Conservation (phyloP, 371 early-diverging fungal species). For the Mortierella sp. region DNA sequence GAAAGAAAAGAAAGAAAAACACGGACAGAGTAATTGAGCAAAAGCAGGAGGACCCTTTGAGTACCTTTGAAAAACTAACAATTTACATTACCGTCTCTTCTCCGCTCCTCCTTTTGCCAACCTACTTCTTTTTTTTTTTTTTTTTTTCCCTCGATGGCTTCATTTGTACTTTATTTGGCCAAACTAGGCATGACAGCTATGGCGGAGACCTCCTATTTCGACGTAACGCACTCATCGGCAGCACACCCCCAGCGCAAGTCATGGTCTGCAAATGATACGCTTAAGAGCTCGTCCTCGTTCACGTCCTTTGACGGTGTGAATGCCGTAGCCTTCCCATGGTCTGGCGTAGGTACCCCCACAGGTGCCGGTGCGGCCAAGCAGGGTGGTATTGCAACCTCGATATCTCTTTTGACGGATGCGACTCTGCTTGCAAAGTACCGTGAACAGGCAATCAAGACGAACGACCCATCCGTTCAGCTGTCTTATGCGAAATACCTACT, state of each 20-base stretch:
- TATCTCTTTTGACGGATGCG: slow-evolving; percentile 43
- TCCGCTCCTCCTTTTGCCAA: neutral
- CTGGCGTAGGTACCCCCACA: slow-evolving; percentile 1
- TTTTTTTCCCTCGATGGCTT: slow-evolving; percentile 1
- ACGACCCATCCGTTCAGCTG: slow-evolving; percentile 70
- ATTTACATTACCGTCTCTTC: neutral
- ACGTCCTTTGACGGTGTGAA: slow-evolving; percentile 7
- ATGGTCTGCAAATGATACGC: slow-evolving; percentile 36
- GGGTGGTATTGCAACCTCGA: slow-evolving; percentile 28
- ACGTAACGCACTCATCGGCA: neutral
- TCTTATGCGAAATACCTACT: slow-evolving; percentile 80
- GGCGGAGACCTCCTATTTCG: neutral
- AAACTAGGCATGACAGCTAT: neutral
- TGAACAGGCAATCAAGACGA: slow-evolving; percentile 79
- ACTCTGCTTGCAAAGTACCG: slow-evolving; percentile 61
- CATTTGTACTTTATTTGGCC: neutral
- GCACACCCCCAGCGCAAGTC: slow-evolving; percentile 26
- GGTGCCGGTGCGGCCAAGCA: neutral
- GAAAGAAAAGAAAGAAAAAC: neutral
- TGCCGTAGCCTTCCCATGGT: slow-evolving; percentile 27
- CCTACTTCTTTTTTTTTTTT: neutral
- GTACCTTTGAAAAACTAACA: too few species aligned
- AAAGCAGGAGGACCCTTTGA: neutral
- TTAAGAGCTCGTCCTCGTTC: neutral
- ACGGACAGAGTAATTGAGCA: neutral